Conservation (phyloP, 352 stramenopile species). For the Phytophthora constricta region DNA sequence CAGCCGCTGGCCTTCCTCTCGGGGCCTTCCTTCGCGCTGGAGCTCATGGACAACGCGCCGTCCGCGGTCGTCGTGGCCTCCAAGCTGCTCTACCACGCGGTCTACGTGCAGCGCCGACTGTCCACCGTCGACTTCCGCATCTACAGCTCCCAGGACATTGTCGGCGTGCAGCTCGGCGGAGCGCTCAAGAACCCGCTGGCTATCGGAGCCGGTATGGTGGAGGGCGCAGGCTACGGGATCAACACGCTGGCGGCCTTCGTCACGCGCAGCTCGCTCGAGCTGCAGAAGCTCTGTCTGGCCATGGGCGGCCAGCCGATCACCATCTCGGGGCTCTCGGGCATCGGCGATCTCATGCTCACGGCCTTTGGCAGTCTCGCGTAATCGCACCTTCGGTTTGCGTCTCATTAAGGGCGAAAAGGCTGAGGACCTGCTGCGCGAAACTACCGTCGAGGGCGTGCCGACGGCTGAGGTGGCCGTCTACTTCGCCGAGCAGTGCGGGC, state of each 20-base stretch:
- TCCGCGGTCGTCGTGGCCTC: slow-evolving; percentile 96
- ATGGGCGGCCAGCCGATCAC: slow-evolving; percentile 95
- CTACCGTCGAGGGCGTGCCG: slow-evolving; percentile 95
- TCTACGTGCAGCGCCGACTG: slow-evolving; percentile 84
- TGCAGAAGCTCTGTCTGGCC: slow-evolving; percentile 94
- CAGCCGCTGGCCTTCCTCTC: slow-evolving; percentile 96
- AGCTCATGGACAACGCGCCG: slow-evolving; percentile 95
- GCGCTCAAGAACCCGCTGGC: slow-evolving; percentile 98
- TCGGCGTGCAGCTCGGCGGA: slow-evolving; percentile 96
- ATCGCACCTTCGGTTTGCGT: slow-evolving; percentile 94
- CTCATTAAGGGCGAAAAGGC: slow-evolving; percentile 93
- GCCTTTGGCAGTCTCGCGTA: slow-evolving; percentile 96
- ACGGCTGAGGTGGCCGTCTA: slow-evolving; percentile 94
- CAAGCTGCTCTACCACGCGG: slow-evolving; percentile 91
- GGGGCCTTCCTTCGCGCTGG: slow-evolving; percentile 95
- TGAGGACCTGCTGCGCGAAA: slow-evolving; percentile 93
- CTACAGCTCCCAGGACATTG: slow-evolving; percentile 94
- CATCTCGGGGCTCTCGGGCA: slow-evolving; percentile 93
- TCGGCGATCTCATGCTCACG: slow-evolving; percentile 96
- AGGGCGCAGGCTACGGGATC: slow-evolving; percentile 96
- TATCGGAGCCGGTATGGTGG: slow-evolving; percentile 97
- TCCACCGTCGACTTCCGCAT: slow-evolving; percentile 93
- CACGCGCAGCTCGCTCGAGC: slow-evolving; percentile 96
- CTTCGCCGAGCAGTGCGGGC: slow-evolving; percentile 89
- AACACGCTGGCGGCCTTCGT: slow-evolving; percentile 96